Evolutionary conservation across 202 grass and related monocot species (phyloP), one percentile per base, ranked within the genome.

Genomic region (Musa balbisiana): DNA sequence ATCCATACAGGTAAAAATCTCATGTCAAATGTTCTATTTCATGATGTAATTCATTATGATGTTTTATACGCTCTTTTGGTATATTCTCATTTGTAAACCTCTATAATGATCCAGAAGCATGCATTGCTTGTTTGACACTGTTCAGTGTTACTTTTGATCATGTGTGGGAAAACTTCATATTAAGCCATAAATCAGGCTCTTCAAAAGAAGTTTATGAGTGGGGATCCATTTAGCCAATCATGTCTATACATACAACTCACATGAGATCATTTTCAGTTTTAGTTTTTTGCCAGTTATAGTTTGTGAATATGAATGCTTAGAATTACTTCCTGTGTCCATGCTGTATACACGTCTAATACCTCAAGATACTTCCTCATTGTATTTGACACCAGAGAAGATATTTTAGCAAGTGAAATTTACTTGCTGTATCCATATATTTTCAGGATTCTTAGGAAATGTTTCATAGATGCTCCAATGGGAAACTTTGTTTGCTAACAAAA

Each of bases 1-100:
- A 89, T 89, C 43, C 87, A 89, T 49, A 83, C 87, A 76, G 87
- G 84, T 80, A 78, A 80, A 59, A 10, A n/a, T 1, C 33, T 70
- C 27, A 16, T 70, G 8, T 50, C n/a, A 26, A 49, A 70, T 50
- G 10, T 51, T 10, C 20, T 12, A 70, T 70, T 9, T 5, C 67
- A 21, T 21, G 17, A 10, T 11, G 11, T 19, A 51, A 70, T 55
- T 20, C 51, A 51, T 24, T 49, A 58, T 23, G 1, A 12, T 26
- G 2, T 25, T 29, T 73, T 53, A 16, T 62, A 52, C 54, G 49
- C 3, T 24, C 53, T 52, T 66, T 8, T 29, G 54, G 17, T 27
- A 33, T 25, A 65, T 43, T 43, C 33, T 43, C 33, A 43, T 43
- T 43, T 43, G 33, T 43, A 43, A 43, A 1, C 33, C 33, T 43